Conservation (phyloP, 768 basidiomycete species). For the Leccinum rimulosum region DNA sequence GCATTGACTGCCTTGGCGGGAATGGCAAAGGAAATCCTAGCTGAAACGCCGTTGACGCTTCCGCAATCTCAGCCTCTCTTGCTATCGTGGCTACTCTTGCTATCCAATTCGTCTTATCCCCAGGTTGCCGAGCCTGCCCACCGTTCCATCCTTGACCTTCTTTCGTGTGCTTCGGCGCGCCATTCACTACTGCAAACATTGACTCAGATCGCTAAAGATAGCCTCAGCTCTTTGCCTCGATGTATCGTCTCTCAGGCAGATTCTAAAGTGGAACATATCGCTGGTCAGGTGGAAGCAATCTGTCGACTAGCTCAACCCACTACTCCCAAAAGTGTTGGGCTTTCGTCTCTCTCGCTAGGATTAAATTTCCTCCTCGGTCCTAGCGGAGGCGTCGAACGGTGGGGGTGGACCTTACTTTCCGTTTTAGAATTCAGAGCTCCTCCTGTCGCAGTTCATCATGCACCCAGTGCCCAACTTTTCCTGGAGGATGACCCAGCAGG, state of each 20-base stretch:
- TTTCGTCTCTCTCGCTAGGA: constrained; percentile 47
- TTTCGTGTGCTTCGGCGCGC: constrained; percentile 42
- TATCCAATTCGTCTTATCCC: constrained; percentile 59
- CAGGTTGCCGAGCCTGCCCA: constrained; percentile 52
- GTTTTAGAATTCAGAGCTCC: constrained; percentile 74
- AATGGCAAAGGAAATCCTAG: constrained; percentile 56
- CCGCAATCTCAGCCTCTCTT: constrained; percentile 66
- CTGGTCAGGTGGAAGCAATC: constrained; percentile 67
- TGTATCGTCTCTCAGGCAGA: constrained; percentile 71
- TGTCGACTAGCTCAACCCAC: constrained; percentile 45
- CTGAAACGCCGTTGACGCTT: constrained; percentile 56
- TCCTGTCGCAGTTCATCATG: constrained; percentile 44
- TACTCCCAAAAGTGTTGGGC: constrained; percentile 17
- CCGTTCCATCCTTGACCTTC: constrained; percentile 44
- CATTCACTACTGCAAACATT: constrained; percentile 54
- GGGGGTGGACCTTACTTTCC: constrained; percentile 84
- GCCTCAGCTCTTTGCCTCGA: constrained; percentile 68
- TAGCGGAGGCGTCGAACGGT: constrained; percentile 81
- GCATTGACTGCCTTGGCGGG: constrained; percentile 58
- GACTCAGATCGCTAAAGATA: constrained; percentile 59
- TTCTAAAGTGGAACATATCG: constrained; percentile 65
- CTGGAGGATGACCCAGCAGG: constrained; percentile 49
- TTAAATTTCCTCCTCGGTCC: constrained; percentile 74
- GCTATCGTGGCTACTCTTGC: constrained; percentile 68
- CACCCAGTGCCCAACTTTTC: constrained; percentile 51